Conservation (phyloP, 148 eudicot genomes). For the Persicaria tinctoria region DNA sequence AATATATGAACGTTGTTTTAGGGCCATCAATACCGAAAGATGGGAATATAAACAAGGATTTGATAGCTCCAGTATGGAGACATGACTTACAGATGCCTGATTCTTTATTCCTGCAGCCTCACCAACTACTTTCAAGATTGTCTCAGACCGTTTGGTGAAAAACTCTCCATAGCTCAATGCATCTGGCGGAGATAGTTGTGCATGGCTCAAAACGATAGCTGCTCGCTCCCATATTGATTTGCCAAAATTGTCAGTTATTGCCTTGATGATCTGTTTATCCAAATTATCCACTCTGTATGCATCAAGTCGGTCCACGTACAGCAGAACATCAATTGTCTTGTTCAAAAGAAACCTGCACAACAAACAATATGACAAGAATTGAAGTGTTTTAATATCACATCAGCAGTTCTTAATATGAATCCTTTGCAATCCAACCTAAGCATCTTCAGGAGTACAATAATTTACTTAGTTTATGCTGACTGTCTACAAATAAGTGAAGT, state of each 20-base stretch:
- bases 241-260: slow-evolving; percentile 83
- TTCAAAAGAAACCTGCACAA: slow-evolving; percentile 72
- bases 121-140: slow-evolving; percentile 69
- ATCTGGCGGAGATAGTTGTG: slow-evolving; percentile 96
- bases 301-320: slow-evolving; percentile 91
- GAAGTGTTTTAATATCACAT: neutral
- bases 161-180: slow-evolving; percentile 85
- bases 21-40: neutral
- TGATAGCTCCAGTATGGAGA: slow-evolving; percentile 4
- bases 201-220: slow-evolving; percentile 82
- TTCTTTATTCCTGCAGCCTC: slow-evolving; percentile 57
- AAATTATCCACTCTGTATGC: slow-evolving; percentile 90
- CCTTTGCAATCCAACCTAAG: neutral
- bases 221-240: slow-evolving; percentile 81
- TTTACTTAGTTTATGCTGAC: neutral
- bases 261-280: slow-evolving; percentile 79
- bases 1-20: no score
- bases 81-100: slow-evolving; percentile 36
- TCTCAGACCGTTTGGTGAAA: slow-evolving; percentile 66
- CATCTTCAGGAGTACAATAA: neutral
- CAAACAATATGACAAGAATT: slow-evolving; percentile 12
- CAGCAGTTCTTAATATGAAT: neutral
- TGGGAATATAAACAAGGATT: neutral
- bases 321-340: slow-evolving; percentile 85
- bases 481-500: neutral